Evolutionary conservation across 768 basidiomycete genomes (phyloP), one percentile per base, ranked within the genome.

Genomic region (Lentinus brumalis): DNA sequence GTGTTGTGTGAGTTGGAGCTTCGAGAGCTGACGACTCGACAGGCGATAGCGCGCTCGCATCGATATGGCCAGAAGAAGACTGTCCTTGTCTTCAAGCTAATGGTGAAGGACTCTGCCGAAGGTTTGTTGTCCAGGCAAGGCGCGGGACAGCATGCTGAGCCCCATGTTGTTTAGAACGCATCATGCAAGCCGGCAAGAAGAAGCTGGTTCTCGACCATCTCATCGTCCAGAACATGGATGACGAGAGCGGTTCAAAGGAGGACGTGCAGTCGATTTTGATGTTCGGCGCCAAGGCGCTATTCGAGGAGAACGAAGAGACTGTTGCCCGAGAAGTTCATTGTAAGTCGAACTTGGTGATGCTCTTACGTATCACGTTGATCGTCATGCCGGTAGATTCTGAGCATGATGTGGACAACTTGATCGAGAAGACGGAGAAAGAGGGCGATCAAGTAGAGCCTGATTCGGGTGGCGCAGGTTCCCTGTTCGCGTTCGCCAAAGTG

Each of bases 11-110:
- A 21, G 5, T 14, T 16, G 1, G 32, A 35, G 35, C 35, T 35
- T n/a, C 18, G 39, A 59, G 16, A 57, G 45, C 29, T 26, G 29
- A 57, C 57, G 6, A 41, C 60, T n/a, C 55, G 62, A 3, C 68
- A 98, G 89, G 97, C 97, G 38, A 98, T 99, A 59, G 88, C 96
- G 21, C 87, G 97, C 53, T 86, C 94, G 29, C 94, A 98, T 78
- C 86, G 97, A 56, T 98, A 89, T 70, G 97, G 97, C 2, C 97
- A 98, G 75, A 85, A 86, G 75, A 98, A 97, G 70, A 93, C 92
- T 6, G 95, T 94, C 61, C 80, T 96, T 46, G 94, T 96, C 29
- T 96, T 98, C 81, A 98, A 96, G 71, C 76, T 99, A 44, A 94
- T 98, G 92, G 86, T 94, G 56, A 96, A 96, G 73, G 88, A 90